These are phyloP conservation scores for Pelargonium myrrhifolium DNA, from an alignment of 441 rosid genomes.

Conservation along the genomic window DNA sequence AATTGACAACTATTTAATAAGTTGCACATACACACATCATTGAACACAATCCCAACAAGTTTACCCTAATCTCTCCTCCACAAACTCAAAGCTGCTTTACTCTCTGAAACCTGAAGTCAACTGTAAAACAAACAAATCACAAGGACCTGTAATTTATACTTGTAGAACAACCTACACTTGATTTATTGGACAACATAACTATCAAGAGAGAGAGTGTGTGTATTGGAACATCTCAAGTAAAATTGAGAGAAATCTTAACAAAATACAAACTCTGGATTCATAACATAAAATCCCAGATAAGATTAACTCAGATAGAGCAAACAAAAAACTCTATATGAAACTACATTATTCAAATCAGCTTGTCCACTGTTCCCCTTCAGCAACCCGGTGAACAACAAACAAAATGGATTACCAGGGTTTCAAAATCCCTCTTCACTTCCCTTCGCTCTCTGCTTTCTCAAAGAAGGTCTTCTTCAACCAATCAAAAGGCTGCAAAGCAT, in stretches of 20 bases:
- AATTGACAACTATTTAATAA: too few relatives aligned
- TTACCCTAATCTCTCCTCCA: too few relatives aligned
- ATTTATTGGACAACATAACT: too few relatives aligned
- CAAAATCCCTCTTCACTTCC: constrained; percentile 23
- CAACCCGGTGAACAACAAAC: constrained; percentile 20
- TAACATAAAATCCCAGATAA: constrained; percentile 12
- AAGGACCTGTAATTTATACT: too few relatives aligned
- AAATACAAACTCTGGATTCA: not conserved
- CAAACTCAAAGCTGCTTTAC: too few relatives aligned
- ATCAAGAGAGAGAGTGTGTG: not conserved
- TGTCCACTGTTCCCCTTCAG: constrained; percentile 16
- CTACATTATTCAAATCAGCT: constrained; percentile 28
- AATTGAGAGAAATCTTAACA: not conserved
- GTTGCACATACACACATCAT: too few relatives aligned
- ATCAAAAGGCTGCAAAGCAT: constrained; percentile 56
- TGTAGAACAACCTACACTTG: too few relatives aligned
- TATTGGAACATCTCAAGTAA: not conserved
- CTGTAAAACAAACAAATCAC: too few relatives aligned
- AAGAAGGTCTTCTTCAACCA: constrained; percentile 84
- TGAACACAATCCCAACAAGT: too few relatives aligned
- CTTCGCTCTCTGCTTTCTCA: constrained; percentile 46
- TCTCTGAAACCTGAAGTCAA: too few relatives aligned
- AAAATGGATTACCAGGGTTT: constrained; percentile 14
- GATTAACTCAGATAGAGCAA: constrained; percentile 17
- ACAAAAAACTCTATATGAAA: constrained; percentile 16